These are phyloP conservation scores for Russula abietina DNA, from an alignment of 768 basidiomycete species.

Conservation along the genomic window DNA sequence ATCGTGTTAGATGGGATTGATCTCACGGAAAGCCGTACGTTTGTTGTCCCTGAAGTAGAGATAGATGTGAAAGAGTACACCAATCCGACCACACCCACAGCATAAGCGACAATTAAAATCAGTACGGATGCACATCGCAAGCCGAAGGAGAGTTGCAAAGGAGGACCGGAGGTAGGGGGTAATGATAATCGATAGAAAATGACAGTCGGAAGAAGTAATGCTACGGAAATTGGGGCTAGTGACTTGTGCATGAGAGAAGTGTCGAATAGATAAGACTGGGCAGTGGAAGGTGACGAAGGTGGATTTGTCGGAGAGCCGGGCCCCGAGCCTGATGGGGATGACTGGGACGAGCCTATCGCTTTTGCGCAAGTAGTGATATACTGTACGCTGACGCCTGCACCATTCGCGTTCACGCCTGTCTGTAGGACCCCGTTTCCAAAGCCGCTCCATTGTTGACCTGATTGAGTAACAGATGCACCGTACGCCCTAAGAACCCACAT, in stretches of 20 bases:
- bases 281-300: constrained; percentile 25
- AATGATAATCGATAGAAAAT: constrained; percentile 40
- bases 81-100: constrained; percentile 57
- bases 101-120: constrained; percentile 46
- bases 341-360: constrained; percentile 25
- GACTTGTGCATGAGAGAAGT: constrained; percentile 44
- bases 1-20: constrained; percentile 29
- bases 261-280: constrained; percentile 30
- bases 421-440: constrained; percentile 58
- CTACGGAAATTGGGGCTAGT: constrained; percentile 45
- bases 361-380: constrained; percentile 59
- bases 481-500: constrained; percentile 77
- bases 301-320: constrained; percentile 24
- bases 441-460: constrained; percentile 53
- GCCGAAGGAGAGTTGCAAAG: constrained; percentile 25
- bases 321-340: not conserved
- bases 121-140: constrained; percentile 37
- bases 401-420: constrained; percentile 58
- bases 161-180: constrained; percentile 32
- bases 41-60: constrained; percentile 25
- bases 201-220: constrained; percentile 39
- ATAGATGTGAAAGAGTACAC: constrained; percentile 58
- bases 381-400: constrained; percentile 56
- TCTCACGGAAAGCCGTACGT: constrained; percentile 30
- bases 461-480: constrained; percentile 50